phyloP scores from a whole-genome alignment of 495 filamentous ascomycete species.

The Lineolata rhizophorae region DNA sequence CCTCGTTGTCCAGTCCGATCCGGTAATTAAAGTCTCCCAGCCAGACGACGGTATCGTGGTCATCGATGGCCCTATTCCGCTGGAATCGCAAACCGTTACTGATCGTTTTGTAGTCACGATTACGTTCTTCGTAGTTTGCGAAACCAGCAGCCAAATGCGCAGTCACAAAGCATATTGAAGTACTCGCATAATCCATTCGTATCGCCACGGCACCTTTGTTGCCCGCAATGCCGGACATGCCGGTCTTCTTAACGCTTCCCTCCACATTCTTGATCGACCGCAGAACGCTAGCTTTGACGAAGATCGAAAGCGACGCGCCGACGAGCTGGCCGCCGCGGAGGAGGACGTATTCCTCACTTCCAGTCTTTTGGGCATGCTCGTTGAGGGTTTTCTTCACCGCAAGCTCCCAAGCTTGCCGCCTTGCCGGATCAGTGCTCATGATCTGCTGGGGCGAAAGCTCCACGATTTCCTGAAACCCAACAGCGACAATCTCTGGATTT shows the following conservation, averaged over 20 bases:
- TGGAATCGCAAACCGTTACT: slow-evolving; percentile 74
- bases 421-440: slow-evolving; percentile 87
- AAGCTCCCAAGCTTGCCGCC: slow-evolving; percentile 67
- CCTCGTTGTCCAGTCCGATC: slow-evolving; percentile 67
- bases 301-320: slow-evolving; percentile 78
- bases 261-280: slow-evolving; percentile 85
- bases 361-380: slow-evolving; percentile 31
- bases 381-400: slow-evolving; percentile 65
- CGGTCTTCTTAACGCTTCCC: slow-evolving; percentile 90
- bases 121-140: slow-evolving; percentile 90
- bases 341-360: slow-evolving; percentile 62
- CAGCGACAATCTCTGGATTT: slow-evolving; percentile 58
- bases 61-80: slow-evolving; percentile 66
- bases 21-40: slow-evolving; percentile 97
- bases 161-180: slow-evolving; percentile 84
- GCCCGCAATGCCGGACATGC: slow-evolving; percentile 88
- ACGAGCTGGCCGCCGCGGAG: slow-evolving; percentile 86
- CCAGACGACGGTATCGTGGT: slow-evolving; percentile 94
- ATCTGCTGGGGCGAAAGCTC: slow-evolving; percentile 93
- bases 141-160: slow-evolving; percentile 94
- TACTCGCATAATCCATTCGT: slow-evolving; percentile 84
- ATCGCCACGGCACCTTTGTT: slow-evolving; percentile 98
- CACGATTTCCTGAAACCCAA: slow-evolving; percentile 96
- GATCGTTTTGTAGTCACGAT: slow-evolving; percentile 81
- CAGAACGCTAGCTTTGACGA: slow-evolving; percentile 56